Conservation (phyloP, 805 yeast species). For the Cyberlindnera sargentensis region DNA sequence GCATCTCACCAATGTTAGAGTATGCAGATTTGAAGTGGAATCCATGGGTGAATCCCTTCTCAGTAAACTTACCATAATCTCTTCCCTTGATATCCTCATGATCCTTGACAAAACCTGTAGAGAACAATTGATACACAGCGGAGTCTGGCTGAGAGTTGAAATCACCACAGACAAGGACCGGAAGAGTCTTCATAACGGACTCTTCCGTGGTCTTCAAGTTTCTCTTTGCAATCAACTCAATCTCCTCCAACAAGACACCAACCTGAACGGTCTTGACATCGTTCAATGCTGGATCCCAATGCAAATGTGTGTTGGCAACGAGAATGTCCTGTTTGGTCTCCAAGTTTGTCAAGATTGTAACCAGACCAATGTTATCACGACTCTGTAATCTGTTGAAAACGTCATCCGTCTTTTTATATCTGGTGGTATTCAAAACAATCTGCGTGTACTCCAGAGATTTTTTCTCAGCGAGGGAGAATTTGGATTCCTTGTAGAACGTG, state of each 20-base stretch:
- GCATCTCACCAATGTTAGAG: conserved; percentile 77
- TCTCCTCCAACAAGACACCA: conserved; percentile 83
- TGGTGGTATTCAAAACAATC: conserved; percentile 73
- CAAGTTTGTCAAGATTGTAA: conserved; percentile 65
- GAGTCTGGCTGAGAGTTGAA: conserved; percentile 82
- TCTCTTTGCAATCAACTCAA: conserved; percentile 54
- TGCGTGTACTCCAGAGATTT: conserved; percentile 77
- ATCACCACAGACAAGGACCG: conserved; percentile 91
- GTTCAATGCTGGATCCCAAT: conserved; percentile 96
- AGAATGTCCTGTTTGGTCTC: conserved; percentile 66
- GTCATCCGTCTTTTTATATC: conserved; percentile 88
- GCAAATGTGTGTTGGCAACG: conserved; percentile 88
- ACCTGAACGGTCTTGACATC: conserved; percentile 96
- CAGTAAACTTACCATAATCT: conserved; percentile 87
- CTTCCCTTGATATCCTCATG: conserved; percentile 81
- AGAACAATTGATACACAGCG: conserved; percentile 87
- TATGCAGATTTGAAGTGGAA: conserved; percentile 83
- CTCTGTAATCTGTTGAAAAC: conserved; percentile 93
- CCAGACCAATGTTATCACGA: conserved; percentile 86
- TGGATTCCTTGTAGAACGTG: conserved; percentile 66
- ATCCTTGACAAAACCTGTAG: conserved; percentile 70
- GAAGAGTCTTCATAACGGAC: conserved; percentile 47
- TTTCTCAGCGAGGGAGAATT: conserved; percentile 65
- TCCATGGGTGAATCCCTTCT: conserved; percentile 77
- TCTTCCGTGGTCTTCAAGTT: conserved; percentile 29